phyloP scores from a whole-genome alignment of 129 eudicot genomes.

The Gnaphalium uliginosum region DNA sequence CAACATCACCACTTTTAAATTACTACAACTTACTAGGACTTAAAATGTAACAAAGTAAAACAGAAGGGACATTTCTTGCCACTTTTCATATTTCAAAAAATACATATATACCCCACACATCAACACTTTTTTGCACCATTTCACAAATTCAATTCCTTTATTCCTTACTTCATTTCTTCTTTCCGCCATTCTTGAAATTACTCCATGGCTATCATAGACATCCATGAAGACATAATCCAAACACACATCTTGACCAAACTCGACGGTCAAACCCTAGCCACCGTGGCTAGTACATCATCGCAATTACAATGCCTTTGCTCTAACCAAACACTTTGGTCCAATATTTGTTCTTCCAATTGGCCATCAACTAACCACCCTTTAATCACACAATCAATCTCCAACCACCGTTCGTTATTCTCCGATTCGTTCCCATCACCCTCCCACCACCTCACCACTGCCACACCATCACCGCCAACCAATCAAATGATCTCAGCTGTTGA shows the following conservation, averaged over 20 bases:
- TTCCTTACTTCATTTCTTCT: not conserved
- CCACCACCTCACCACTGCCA: not conserved
- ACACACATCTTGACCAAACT: slow-evolving; percentile 40
- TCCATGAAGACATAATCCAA: slow-evolving; percentile 38
- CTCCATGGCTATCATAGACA: slow-evolving; percentile 22
- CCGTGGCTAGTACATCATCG: slow-evolving; percentile 46
- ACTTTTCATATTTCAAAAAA: not conserved
- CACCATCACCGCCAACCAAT: not conserved
- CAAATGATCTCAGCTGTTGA: slow-evolving; percentile 37
- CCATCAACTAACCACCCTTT: slow-evolving; percentile 27
- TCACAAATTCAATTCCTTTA: not conserved
- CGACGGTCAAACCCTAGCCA: slow-evolving; percentile 49
- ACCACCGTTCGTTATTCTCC: slow-evolving; percentile 41
- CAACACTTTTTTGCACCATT: not conserved
- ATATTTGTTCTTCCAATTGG: slow-evolving; percentile 53
- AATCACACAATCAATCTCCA: slow-evolving; percentile 8
- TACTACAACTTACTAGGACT: not conserved
- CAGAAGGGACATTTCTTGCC: not conserved
- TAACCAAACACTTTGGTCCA: slow-evolving; percentile 45
- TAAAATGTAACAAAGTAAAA: not conserved
- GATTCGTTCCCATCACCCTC: slow-evolving; percentile 37
- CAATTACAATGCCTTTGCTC: slow-evolving; percentile 41
- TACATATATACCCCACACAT: not conserved
- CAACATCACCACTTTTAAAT: too few relatives aligned
- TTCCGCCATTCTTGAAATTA: slow-evolving; percentile 1